Conservation (phyloP, 2,329 filamentous ascomycete genomes). For the Pseudogymnoascus sp. region DNA sequence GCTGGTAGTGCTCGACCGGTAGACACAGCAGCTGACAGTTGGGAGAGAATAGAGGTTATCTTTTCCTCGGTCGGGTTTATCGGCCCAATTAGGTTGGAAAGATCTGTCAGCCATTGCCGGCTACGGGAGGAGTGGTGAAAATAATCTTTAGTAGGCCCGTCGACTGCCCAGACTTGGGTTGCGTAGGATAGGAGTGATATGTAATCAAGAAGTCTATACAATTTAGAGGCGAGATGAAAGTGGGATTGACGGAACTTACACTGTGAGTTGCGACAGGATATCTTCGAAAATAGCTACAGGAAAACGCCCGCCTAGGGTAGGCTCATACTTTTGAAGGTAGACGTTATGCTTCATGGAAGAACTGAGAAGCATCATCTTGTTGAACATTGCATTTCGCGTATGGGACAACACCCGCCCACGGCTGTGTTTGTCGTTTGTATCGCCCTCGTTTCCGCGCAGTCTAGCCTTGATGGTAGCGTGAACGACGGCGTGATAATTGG, state of each 20-base stretch:
- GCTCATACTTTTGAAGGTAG: slow-evolving; percentile 9
- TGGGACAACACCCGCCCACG: slow-evolving; percentile 23
- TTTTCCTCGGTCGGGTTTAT: slow-evolving; percentile 6
- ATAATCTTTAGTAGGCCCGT: background rate
- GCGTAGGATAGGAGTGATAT: slow-evolving; percentile 8
- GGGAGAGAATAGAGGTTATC: slow-evolving; percentile 9
- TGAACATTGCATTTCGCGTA: slow-evolving; percentile 8
- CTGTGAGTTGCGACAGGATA: slow-evolving; percentile 6
- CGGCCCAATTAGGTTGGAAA: slow-evolving; percentile 4
- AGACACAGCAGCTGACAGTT: slow-evolving; percentile 2
- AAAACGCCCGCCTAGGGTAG: slow-evolving; percentile 7
- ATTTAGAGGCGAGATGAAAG: background rate
- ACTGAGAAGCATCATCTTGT: slow-evolving; percentile 9
- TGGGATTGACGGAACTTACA: background rate
- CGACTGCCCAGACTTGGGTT: slow-evolving; percentile 5
- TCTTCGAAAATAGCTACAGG: slow-evolving; percentile 8
- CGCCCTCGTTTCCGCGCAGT: slow-evolving; percentile 50
- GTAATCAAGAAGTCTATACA: background rate
- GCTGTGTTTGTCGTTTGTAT: slow-evolving; percentile 37
- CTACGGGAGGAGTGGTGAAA: background rate
- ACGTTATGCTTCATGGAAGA: background rate
- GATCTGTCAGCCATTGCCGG: background rate
- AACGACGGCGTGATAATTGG: slow-evolving; percentile 65
- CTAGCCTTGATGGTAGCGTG: slow-evolving; percentile 57
- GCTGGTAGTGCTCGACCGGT: slow-evolving; percentile 2